A percentile compares a stretch with the other conserved stretches of the same genome.
phyloP scores from a whole-genome alignment of 257 asterid species.

The Lantana camara region DNA sequence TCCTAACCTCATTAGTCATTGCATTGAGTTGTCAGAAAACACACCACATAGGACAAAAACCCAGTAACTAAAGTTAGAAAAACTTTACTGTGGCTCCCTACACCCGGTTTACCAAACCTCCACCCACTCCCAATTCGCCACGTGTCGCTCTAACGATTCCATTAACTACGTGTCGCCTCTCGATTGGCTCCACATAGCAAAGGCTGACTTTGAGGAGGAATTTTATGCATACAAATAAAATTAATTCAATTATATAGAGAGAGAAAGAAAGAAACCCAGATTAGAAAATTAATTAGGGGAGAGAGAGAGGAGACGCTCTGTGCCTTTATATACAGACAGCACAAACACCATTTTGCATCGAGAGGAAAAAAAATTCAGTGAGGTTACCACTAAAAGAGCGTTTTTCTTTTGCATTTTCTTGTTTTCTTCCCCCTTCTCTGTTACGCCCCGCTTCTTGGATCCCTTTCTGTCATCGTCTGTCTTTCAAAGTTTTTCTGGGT shows the following conservation, averaged over 20 bases:
- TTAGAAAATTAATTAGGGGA: slow-evolving; percentile 31
- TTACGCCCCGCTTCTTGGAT: slow-evolving; percentile 78
- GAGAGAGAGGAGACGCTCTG: slow-evolving; percentile 16
- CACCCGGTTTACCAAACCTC: slow-evolving; percentile 22
- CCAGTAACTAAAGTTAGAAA: slow-evolving; percentile 13
- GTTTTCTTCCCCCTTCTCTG: slow-evolving; percentile 48
- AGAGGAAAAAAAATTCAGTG: slow-evolving; percentile 61
- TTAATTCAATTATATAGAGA: neutral
- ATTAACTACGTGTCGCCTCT: slow-evolving; percentile 28
- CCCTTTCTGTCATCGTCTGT: slow-evolving; percentile 93
- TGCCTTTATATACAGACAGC: slow-evolving; percentile 50
- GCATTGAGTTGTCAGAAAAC: slow-evolving; percentile 21
- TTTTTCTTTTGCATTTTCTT: slow-evolving; percentile 23
- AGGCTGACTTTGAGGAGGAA: slow-evolving; percentile 22
- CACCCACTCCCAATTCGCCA: slow-evolving; percentile 17
- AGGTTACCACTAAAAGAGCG: slow-evolving; percentile 41
- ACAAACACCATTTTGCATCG: slow-evolving; percentile 29
- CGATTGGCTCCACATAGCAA: slow-evolving; percentile 14
- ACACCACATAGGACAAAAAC: slow-evolving; percentile 17
- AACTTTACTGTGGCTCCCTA: slow-evolving; percentile 27
- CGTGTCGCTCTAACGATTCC: no score
- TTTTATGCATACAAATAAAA: neutral
- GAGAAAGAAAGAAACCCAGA: slow-evolving; percentile 5
- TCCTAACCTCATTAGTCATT: slow-evolving; percentile 1
- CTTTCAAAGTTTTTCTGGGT: slow-evolving; percentile 59